These are phyloP conservation scores for Diaporthe longicolla DNA, from an alignment of 2,329 filamentous ascomycete species.

Conservation along the genomic window DNA sequence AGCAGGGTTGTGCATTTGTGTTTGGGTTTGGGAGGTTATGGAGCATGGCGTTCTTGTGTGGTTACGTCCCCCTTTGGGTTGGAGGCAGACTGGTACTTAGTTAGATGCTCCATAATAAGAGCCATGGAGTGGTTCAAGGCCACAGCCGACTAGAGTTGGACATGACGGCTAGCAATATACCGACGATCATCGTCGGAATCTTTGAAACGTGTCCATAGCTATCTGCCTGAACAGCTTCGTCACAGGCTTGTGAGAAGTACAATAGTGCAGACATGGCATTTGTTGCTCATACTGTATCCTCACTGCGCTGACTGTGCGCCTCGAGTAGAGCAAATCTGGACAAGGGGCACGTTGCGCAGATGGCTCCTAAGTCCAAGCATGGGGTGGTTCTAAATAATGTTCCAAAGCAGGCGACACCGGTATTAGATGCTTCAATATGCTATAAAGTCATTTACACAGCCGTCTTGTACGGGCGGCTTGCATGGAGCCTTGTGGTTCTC, in stretches of 20 bases:
- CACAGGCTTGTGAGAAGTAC: no score
- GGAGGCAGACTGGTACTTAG: conserved; percentile 9
- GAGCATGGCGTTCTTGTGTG: conserved; percentile 29
- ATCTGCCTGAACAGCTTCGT: not conserved
- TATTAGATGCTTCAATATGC: conserved; percentile 40
- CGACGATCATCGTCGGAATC: not conserved
- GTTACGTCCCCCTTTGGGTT: not conserved
- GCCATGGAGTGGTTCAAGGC: not conserved
- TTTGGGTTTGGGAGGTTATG: conserved; percentile 3
- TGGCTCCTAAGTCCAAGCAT: not conserved
- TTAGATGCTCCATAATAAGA: conserved; percentile 2
- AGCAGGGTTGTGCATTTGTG: conserved; percentile 8
- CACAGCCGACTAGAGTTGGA: not conserved
- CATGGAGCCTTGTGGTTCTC: conserved; percentile 19
- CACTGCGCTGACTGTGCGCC: not conserved
- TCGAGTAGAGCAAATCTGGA: no score
- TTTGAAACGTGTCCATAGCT: not conserved
- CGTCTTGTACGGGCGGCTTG: conserved; percentile 18
- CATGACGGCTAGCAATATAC: not conserved
- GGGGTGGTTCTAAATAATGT: not conserved
- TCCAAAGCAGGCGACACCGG: conserved; percentile 29
- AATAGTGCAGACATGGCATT: no score
- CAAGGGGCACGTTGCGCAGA: not conserved
- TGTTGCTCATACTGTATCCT: not conserved
- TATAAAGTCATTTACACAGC: conserved; percentile 38